phyloP scores from a whole-genome alignment of 345 rosid genomes.

The Chamaenerion angustifolium region DNA sequence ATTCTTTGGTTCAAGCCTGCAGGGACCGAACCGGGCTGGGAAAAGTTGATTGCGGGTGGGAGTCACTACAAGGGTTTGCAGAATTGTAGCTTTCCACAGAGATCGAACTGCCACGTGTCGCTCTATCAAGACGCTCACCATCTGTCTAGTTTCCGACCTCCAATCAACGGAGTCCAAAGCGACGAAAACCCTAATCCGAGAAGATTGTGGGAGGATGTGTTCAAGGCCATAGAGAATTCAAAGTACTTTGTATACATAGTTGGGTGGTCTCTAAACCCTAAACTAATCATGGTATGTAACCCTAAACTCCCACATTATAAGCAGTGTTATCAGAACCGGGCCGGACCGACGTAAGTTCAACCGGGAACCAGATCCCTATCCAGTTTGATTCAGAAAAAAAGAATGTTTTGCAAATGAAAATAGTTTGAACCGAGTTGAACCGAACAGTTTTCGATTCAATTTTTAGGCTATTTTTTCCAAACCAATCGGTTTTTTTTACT shows the following conservation, averaged over 20 bases:
- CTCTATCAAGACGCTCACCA: conserved; percentile 83
- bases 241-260: conserved; percentile 68
- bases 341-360: too few species aligned
- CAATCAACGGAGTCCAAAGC: conserved; percentile 17
- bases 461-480: too few species aligned
- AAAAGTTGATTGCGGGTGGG: conserved; percentile 13
- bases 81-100: conserved; percentile 58
- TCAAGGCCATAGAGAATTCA: conserved; percentile 63
- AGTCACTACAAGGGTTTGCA: conserved; percentile 45
- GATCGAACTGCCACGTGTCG: conserved; percentile 52
- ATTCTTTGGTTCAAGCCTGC: conserved; percentile 82
- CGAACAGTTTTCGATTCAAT: too few species aligned
- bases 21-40: conserved; percentile 48
- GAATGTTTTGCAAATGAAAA: too few species aligned
- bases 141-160: conserved; percentile 33
- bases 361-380: too few species aligned
- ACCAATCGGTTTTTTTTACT: too few species aligned
- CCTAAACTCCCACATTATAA: too few species aligned
- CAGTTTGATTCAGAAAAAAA: too few species aligned
- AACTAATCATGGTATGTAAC: conserved; percentile 40
- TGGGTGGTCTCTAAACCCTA: conserved; percentile 85
- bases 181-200: conserved; percentile 24
- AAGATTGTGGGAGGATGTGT: conserved; percentile 75
- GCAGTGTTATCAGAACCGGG: too few species aligned
- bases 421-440: too few species aligned